Evolutionary conservation across 192 early-diverging fungal genomes (phyloP), one percentile per base, ranked within the genome.

Genomic region (Podila epicladia): DNA sequence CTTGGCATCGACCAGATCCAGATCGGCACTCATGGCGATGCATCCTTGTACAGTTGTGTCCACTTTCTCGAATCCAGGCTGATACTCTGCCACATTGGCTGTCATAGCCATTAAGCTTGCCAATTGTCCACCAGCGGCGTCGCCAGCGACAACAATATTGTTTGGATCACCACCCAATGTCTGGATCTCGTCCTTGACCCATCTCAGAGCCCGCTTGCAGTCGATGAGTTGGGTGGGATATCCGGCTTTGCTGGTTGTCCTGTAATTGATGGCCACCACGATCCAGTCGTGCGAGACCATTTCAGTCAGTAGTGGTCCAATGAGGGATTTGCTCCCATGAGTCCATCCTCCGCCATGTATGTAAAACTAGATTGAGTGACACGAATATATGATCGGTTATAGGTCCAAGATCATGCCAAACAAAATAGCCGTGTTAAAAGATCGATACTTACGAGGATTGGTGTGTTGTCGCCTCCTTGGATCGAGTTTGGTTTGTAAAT

Each of bases 321-420:
- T 83, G 22, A 86, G 35, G 62, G 85, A 75, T 73, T 93, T 92
- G 68, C 85, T 82, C 17, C 90, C 90, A n/a, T 69, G 50, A 31
- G 78, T 77, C 91, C 91, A 93, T 22, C 85, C 85, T 28, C 91
- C 91, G 41, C 92, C 92, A 82, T 92, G 91, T 22, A 90, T 82
- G 66, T 89, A 89, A 64, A 92, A 72, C 90, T 90, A 73, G 5
- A 8, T 17, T 4, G 29, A 15, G 35, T 31, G 37, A 64, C 22
- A 31, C 33, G 53, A 48, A 15, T 15, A 62, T 5, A 8, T 24
- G 22, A 28, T 55, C 1, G 22, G 53, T 22, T 7, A 8, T 9
- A 26, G 8, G 2, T 45, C 13, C 41, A 45, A 45, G 41, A 45
- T 17, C 3, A 45, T 45, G 58, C 11, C 13, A 7, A 60, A 63